Evolutionary conservation across 1,284 basidiomycete species (phyloP), one percentile per base, ranked within the genome.

Genomic region (Vanrija sp.): DNA sequence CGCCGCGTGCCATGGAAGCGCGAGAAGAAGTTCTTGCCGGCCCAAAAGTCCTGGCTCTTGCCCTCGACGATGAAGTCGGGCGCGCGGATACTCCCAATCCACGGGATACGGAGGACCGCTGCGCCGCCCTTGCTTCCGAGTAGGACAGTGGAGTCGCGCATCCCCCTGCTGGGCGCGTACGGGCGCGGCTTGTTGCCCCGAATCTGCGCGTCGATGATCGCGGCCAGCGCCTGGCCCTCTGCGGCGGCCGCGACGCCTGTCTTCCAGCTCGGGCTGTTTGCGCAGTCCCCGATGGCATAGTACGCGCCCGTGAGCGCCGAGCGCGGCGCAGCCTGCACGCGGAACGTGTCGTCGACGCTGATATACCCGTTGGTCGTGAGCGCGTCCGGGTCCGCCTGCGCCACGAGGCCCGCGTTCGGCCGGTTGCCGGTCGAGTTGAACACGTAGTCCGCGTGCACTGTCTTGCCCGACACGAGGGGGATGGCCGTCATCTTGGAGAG

Each of bases 401-500:
- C 44, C 15, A 80, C 64, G 45, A 80, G 60, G 5, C 47, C 43
- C 1, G 75, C 66, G 57, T 78, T 77, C 21, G 78, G 71, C 28
- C 60, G 66, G 62, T 77, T 78, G 12, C 80, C 80, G 6, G 70
- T 68, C 5, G 73, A 72, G 52, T 78, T 51, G 48, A 80, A 73
- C 38, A 80, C 65, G 59, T 70, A 80, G 61, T 80, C 79, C 50
- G 78, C 74, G 40, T 71, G 53, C 25, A 79, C 46, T 0, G 28
- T 54, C 28, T 65, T 58, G 4, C 77, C 77, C 19, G 64, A 63
- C 16, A 61, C 58, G 6, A 76, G 58, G 21, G 62, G 63, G 52
- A 80, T 63, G 6, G 64, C 70, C 46, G 64, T 67, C 26, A 65
- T 42, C 3, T 64, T 64, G 59, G 60, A 43, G 18, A 70, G 64